These are phyloP conservation scores for Xanthoceras sorbifolium DNA, from an alignment of 345 rosid genomes.

Conservation along the genomic window DNA sequence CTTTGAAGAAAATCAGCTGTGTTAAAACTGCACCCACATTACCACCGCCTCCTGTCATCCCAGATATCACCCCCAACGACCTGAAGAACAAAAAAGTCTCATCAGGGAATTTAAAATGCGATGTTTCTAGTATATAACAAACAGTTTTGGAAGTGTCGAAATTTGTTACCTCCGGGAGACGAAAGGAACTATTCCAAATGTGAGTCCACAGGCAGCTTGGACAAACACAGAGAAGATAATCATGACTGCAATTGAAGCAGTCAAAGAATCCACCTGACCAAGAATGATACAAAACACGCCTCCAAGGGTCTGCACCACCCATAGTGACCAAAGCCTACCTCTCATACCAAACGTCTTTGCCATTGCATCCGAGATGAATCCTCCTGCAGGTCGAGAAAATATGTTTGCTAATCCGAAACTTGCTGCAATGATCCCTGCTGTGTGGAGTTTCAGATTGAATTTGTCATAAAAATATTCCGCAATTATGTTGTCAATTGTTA, in stretches of 20 bases:
- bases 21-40: slow-evolving; percentile 86
- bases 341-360: slow-evolving; percentile 78
- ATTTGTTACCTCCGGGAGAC: slow-evolving; percentile 70
- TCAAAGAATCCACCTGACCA: slow-evolving; percentile 48
- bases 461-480: slow-evolving; percentile 89
- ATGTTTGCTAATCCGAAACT: slow-evolving; percentile 82
- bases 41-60: slow-evolving; percentile 94
- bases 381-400: slow-evolving; percentile 79
- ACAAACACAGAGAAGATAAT: slow-evolving; percentile 70
- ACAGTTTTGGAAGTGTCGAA: not conserved
- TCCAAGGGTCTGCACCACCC: slow-evolving; percentile 72
- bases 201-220: slow-evolving; percentile 90
- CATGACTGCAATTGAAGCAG: slow-evolving; percentile 61
- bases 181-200: slow-evolving; percentile 91
- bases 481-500: slow-evolving; percentile 78
- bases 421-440: slow-evolving; percentile 91
- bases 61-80: slow-evolving; percentile 80
- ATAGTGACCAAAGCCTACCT: slow-evolving; percentile 83
- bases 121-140: too few species aligned
- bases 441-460: slow-evolving; percentile 66
- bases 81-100: slow-evolving; percentile 30
- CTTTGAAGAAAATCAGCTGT: slow-evolving; percentile 81
- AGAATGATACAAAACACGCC: slow-evolving; percentile 68
- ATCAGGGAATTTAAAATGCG: too few species aligned
- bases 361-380: slow-evolving; percentile 62